Base-by-base conservation (phyloP, 208 protist species). In the Angomonas ambiguus region DNA sequence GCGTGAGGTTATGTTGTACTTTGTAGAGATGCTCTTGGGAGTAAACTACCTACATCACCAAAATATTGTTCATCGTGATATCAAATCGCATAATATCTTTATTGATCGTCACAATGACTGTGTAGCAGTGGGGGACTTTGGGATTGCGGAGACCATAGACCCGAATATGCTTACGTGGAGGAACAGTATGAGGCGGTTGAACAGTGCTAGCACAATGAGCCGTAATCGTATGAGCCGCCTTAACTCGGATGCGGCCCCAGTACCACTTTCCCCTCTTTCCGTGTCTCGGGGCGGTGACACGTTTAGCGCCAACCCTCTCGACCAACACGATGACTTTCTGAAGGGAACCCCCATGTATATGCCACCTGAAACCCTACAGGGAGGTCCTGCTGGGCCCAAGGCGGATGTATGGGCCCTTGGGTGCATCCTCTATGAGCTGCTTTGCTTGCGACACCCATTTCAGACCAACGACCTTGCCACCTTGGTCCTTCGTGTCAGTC, bases 321-420 rank as follows among this genome's bases (percentile, higher is more conserved):
- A 62, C 56, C 28, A 62, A 31, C 56, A 62, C 31, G 56, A 62
- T 32, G 73, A 80, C 55, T 92, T 83, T 27, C 74, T 94, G 72
- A 87, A 95, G 16, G 97, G 97, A 13, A 98, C 97, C n/a, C 92
- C 95, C 28, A 89, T 97, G 13, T 98, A 98, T 74, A 94, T 98
- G 87, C 79, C 85, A 1, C 97, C 95, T 22, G 94, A 98, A 79
- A 80, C 92, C 32, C 81, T 95, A 22, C 78, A 95, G 51, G 87
- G 82, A 49, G 76, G 88, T 20, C 75, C 76, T 0, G 82, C 73
- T n/a, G 82, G 80, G 32, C 75, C 75, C 33, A 20, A n/a, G n/a
- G 71, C 78, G 10, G 95, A 98, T 71, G 79, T 97, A 11, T 98
- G 95, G 93, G 87, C 94, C 8, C 79, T 97, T 49, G 93, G 93